A percentile compares a stretch with the other conserved stretches of the same genome.
phyloP scores from a whole-genome alignment of 2,329 filamentous ascomycete species.

The Scytalidium sp. region DNA sequence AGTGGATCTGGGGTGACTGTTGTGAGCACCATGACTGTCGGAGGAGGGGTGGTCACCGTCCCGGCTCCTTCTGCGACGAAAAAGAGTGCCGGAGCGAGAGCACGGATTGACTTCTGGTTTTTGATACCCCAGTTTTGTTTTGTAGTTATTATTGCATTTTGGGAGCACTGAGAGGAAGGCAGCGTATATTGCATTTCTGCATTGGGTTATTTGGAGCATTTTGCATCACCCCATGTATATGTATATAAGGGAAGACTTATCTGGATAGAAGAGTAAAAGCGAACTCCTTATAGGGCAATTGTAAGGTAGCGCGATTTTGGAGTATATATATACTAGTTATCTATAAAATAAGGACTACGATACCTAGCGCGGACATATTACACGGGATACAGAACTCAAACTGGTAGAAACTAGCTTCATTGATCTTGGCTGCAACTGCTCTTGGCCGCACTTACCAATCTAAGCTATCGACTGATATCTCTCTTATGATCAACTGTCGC shows the following conservation, averaged over 20 bases:
- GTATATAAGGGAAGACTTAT: too few species aligned
- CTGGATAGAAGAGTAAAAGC: too few species aligned
- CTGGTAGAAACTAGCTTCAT: too few species aligned
- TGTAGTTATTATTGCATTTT: conserved; percentile 6
- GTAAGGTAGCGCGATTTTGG: too few species aligned
- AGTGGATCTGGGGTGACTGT: conserved; percentile 18
- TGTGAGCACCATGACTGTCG: conserved; percentile 22
- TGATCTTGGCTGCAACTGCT: too few species aligned
- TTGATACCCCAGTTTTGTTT: not conserved
- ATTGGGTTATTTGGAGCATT: not conserved
- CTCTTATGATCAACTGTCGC: not conserved
- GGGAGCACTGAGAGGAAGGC: conserved; percentile 1
- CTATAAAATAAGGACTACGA: too few species aligned
- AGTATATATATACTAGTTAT: too few species aligned
- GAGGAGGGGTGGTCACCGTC: conserved; percentile 9
- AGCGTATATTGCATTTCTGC: not conserved
- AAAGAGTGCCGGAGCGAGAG: conserved; percentile 12
- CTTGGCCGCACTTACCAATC: too few species aligned
- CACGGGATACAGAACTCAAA: too few species aligned
- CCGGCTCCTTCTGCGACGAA: conserved; percentile 13
- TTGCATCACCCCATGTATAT: too few species aligned
- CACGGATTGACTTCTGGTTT: not conserved
- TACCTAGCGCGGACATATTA: not conserved
- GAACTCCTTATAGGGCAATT: too few species aligned
- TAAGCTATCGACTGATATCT: too few species aligned